phyloP scores from a whole-genome alignment of 768 basidiomycete species.

The Tulasnella sp. region DNA sequence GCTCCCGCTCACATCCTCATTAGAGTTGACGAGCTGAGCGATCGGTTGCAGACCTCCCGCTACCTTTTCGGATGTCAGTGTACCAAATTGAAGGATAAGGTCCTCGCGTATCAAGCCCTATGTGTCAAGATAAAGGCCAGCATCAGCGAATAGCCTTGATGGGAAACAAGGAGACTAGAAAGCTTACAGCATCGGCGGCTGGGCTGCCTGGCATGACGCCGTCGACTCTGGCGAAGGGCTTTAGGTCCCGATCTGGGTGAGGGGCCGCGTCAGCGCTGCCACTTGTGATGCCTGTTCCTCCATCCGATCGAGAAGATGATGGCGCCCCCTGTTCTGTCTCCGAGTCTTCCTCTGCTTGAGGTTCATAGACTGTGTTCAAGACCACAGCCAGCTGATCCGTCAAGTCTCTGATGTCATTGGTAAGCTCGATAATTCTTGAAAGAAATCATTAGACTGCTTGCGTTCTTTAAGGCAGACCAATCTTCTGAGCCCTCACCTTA shows the following conservation, averaged over 20 bases:
- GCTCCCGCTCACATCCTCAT: conserved; percentile 60
- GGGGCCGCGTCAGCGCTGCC: not conserved
- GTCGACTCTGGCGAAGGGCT: conserved; percentile 73
- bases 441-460: conserved; percentile 31
- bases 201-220: conserved; percentile 73
- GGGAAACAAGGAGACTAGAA: conserved; percentile 16
- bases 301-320: not conserved
- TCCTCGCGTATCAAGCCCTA: conserved; percentile 64
- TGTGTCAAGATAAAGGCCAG: not conserved
- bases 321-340: conserved; percentile 5
- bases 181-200: conserved; percentile 65
- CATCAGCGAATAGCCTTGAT: not conserved
- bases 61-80: conserved; percentile 45
- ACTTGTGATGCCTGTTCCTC: conserved; percentile 15
- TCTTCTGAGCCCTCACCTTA: conserved; percentile 5
- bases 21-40: conserved; percentile 58
- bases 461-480: conserved; percentile 24
- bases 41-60: conserved; percentile 49
- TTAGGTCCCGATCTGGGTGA: conserved; percentile 20
- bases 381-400: conserved; percentile 58
- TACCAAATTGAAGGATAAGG: conserved; percentile 63
- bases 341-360: conserved; percentile 20
- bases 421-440: conserved; percentile 53
- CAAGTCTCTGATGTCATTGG: conserved; percentile 62
- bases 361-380: conserved; percentile 60